Base-by-base conservation (phyloP, 2,329 filamentous ascomycete species). In the Hymenoscyphus albidus region DNA sequence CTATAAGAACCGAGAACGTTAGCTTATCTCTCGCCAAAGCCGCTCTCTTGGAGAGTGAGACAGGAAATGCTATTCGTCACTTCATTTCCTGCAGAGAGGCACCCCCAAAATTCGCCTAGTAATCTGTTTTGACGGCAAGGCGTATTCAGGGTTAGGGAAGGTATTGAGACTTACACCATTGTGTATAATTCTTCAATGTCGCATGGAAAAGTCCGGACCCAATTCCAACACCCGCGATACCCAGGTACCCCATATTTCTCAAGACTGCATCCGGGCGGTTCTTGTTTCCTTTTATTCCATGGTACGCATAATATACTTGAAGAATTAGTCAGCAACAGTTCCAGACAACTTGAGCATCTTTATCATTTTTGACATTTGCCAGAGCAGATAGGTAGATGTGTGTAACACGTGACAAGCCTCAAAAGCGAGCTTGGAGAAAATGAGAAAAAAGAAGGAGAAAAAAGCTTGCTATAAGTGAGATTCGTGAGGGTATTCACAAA, bases 401-500 rank as follows among this genome's bases (percentile, higher is more conserved):
- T 35, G 35, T 27, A 54, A 31, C 48, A 54, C 48, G 48, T 54
- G 48, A 54, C 48, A 27, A 13, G 7, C 13, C 48, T 27, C 48
- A 13, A 54, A 51, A 51, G 13, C 10, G 22, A 5, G 18, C 48
- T 3, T 18, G 48, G 48, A 5, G 13, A 54, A 54, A 27, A 13
- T 5, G 48, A 14, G 22, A 18, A 27, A 27, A 27, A 27, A 27
- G 18, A 54, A 54, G 22, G 31, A 39, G 59, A 18, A 58, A 31
- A 48, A n/a, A 40, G 64, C 73, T 38, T 75, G 83, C 81, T 74
- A 67, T 83, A 84, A 5, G 77, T 77, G 1, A 82, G 61, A 67
- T 83, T 85, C 3, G 81, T 83, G 58, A 84, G 66, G 0, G 82
- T 80, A 68, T 84, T 85, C 64, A 84, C 74, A 65, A 84, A 81